Conservation (phyloP, 768 basidiomycete genomes). For the Gautieria morchelliformis region DNA sequence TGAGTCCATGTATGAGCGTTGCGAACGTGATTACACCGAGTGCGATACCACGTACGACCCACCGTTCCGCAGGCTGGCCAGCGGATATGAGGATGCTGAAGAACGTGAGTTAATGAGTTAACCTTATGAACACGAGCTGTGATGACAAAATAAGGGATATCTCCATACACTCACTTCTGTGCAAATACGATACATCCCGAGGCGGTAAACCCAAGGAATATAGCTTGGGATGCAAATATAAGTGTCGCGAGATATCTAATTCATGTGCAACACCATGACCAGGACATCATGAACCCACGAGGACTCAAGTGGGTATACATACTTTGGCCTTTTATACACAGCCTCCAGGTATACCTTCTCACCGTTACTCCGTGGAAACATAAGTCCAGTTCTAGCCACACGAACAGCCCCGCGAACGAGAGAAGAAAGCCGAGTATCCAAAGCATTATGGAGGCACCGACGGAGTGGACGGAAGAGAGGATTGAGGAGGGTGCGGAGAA, state of each 20-base stretch:
- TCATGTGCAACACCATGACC: neutral
- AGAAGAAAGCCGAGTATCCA: conserved; percentile 55
- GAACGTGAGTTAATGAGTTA: no score
- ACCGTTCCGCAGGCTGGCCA: conserved; percentile 28
- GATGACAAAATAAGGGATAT: no score
- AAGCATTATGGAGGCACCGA: conserved; percentile 52
- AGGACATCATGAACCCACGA: no score
- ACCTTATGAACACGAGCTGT: no score
- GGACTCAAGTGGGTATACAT: conserved; percentile 5
- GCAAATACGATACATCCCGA: conserved; percentile 38
- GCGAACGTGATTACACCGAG: conserved; percentile 45
- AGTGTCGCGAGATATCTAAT: conserved; percentile 29
- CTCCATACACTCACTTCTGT: conserved; percentile 12
- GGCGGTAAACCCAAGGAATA: conserved; percentile 34
- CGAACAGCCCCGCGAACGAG: conserved; percentile 43
- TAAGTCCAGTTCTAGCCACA: conserved; percentile 59
- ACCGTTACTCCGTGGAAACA: conserved; percentile 53
- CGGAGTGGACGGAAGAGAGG: conserved; percentile 43
- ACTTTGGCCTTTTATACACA: conserved; percentile 37
- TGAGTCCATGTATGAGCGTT: conserved; percentile 42
- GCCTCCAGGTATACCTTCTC: conserved; percentile 58
- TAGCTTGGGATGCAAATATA: conserved; percentile 38
- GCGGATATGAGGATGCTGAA: conserved; percentile 41
- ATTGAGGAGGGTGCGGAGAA: conserved; percentile 56
- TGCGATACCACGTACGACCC: conserved; percentile 51